Base-by-base conservation (phyloP, 1,284 basidiomycete species). In the Trametes polyzona region DNA sequence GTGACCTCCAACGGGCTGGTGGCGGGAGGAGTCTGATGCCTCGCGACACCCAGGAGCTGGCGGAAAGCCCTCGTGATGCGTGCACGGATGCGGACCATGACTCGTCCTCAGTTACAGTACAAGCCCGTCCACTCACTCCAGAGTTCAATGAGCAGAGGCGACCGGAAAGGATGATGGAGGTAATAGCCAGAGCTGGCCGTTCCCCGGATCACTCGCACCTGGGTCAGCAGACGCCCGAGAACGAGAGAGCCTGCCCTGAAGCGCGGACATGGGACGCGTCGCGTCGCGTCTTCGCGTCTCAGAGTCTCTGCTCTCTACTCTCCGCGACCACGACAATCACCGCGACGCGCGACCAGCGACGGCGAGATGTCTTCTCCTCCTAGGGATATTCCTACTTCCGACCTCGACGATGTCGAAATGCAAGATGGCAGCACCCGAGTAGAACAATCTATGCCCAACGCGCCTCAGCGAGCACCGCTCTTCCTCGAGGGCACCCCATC, bases 401-500 rank as follows among this genome's bases (percentile, higher is more conserved):
- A 83, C 52, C 67, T 75, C 52, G 76, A 74, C 48, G 86, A 87
- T 68, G 76, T 81, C 39, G 76, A 84, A 11, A 87, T 88, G 83
- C 75, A 78, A 17, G 78, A 76, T 47, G 74, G 63, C 21, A 69
- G 63, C 23, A 71, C 66, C 9, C 39, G 42, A 14, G 50, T 53
- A 0, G 76, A 74, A n/a, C 76, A 80, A 55, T 76, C 80, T 4
- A 76, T 78, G 64, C 74, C 76, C 3, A 71, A 78, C 44, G 81
- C 58, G n/a, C 81, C 79, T 76, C 11, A 69, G 71, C 3, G 65
- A 69, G 11, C 67, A 30, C 83, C 84, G 19, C 79, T 90, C 29
- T 90, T 90, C 67, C 74, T 88, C 9, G 74, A 81, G 2, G 79
- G 77, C 11, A 86, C 86, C 0, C 87, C 86, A 0, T 87, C 85